These are phyloP conservation scores for Filosporella fistucella DNA, from an alignment of 495 filamentous ascomycete species.

Conservation along the genomic window DNA sequence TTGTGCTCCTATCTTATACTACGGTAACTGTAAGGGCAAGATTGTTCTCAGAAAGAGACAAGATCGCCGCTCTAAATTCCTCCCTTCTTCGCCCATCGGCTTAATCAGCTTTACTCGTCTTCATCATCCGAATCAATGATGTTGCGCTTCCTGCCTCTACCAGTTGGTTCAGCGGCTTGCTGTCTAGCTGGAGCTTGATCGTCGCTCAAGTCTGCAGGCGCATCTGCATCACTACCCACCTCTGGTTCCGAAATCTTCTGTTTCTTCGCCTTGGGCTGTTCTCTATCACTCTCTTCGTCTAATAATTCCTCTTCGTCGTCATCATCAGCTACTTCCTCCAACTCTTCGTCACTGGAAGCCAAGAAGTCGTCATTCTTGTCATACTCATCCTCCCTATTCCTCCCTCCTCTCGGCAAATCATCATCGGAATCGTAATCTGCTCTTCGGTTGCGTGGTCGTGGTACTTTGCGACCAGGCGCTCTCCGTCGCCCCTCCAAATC, in stretches of 20 bases:
- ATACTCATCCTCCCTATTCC: constrained; percentile 73
- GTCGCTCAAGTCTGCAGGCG: constrained; percentile 34
- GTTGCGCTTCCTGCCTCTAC: constrained; percentile 19
- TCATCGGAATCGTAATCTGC: constrained; percentile 59
- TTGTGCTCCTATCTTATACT: too few species aligned
- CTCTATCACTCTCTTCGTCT: constrained; percentile 22
- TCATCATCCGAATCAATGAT: constrained; percentile 43
- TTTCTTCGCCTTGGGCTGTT: constrained; percentile 41
- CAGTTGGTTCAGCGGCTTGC: constrained; percentile 31
- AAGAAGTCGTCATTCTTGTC: constrained; percentile 77
- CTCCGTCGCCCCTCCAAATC: constrained; percentile 64
- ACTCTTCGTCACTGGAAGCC: constrained; percentile 69
- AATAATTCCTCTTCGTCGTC: constrained; percentile 56
- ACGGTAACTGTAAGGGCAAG: too few species aligned
- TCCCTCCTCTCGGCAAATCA: constrained; percentile 56
- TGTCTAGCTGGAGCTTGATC: constrained; percentile 30
- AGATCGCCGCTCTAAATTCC: too few species aligned
- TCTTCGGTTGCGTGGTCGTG: constrained; percentile 20
- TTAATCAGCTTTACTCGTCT: constrained; percentile 12
- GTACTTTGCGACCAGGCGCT: constrained; percentile 36
- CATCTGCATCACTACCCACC: constrained; percentile 38
- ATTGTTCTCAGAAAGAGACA: too few species aligned
- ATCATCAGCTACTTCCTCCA: constrained; percentile 51
- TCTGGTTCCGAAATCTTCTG: constrained; percentile 40
- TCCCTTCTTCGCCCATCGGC: too few species aligned